Base-by-base conservation (phyloP, 2,329 filamentous ascomycete genomes). In the Ophiocordyceps sinensis region DNA sequence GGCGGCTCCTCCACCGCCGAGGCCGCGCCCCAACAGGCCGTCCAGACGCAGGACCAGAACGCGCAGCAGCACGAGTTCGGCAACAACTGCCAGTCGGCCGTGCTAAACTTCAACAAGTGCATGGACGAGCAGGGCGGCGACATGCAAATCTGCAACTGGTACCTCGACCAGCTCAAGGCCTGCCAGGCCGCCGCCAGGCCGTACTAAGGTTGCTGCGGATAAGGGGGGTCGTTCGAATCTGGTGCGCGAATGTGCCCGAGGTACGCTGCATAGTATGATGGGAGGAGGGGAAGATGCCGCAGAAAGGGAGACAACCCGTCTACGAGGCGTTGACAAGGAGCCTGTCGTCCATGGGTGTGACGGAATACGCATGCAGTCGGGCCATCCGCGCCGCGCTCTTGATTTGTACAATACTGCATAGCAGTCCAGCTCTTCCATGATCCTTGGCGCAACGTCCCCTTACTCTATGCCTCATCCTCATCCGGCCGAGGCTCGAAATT, bases 121-220 rank as follows among this genome's bases (percentile, higher is more conserved):
- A 82, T 98, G 81, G 88, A 96, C 63, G 85, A 96, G 58, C 83
- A 98, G 64, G 70, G 79, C 59, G 91, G 91, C 52, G 87, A 91
- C 67, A 79, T 98, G 82, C 81, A 82, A 59, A 93, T 95, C 59
- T 98, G 91, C 70, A 83, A 84, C 51, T 98, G 89, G 88, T 98
- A 98, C 64, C 69, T 98, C 54, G 91, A 98, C 63, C 89, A 98
- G 75, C 73, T 98, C 64, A 89, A 88, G 73, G 82, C 84, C 43
- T 89, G 84, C 73, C 84, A 89, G 71, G 67, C 75, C 49, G 83
- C 85, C 52, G 80, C 84, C 42, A 77, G 70, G 63, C 77, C 69
- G 53, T 85, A 85, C 67, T 85, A 77, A 26, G 23, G 3, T 19
- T 19, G 23, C 23, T 26, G 23, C 19, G 4, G 19, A 19, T 3